phyloP scores from a whole-genome alignment of 2,329 filamentous ascomycete species.

The Ramularia endophylla region DNA sequence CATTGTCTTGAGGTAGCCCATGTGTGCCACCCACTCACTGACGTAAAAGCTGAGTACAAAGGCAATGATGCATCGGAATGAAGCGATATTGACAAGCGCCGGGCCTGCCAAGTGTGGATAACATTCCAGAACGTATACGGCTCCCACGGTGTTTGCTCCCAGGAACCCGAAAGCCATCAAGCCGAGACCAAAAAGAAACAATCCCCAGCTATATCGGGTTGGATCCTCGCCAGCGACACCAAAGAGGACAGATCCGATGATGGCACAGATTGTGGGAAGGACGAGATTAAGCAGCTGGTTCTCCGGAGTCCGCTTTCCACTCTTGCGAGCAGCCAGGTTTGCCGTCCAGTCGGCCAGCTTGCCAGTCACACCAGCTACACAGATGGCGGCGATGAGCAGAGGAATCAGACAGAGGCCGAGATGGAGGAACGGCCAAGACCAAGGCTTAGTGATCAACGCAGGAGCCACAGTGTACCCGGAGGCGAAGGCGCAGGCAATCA shows the following conservation, averaged over 20 bases:
- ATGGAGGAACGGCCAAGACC: constrained; percentile 22
- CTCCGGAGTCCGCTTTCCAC: constrained; percentile 25
- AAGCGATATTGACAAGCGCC: constrained; percentile 28
- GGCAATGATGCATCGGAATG: constrained; percentile 27
- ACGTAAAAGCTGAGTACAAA: constrained; percentile 26
- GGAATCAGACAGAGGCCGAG: constrained; percentile 24
- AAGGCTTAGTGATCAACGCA: constrained; percentile 21
- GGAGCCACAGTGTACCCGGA: constrained; percentile 23
- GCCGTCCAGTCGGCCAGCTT: constrained; percentile 23
- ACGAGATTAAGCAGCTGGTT: constrained; percentile 26
- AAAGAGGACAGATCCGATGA: constrained; percentile 25
- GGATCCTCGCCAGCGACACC: constrained; percentile 22
- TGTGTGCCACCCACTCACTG: constrained; percentile 24
- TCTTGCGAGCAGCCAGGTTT: constrained; percentile 22
- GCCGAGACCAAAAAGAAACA: constrained; percentile 25
- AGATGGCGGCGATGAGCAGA: constrained; percentile 21
- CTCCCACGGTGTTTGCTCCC: constrained; percentile 26
- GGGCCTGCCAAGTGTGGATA: constrained; percentile 30
- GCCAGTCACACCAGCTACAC: constrained; percentile 22
- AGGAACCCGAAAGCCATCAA: constrained; percentile 28
- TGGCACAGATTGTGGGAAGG: constrained; percentile 22
- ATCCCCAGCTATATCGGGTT: constrained; percentile 19
- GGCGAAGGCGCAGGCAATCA: constrained; percentile 26
- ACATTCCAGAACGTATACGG: constrained; percentile 29
- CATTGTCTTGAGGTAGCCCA: constrained; percentile 25